These are phyloP conservation scores for Boletus vinaceobasis DNA, from an alignment of 768 basidiomycete species.

Conservation along the genomic window DNA sequence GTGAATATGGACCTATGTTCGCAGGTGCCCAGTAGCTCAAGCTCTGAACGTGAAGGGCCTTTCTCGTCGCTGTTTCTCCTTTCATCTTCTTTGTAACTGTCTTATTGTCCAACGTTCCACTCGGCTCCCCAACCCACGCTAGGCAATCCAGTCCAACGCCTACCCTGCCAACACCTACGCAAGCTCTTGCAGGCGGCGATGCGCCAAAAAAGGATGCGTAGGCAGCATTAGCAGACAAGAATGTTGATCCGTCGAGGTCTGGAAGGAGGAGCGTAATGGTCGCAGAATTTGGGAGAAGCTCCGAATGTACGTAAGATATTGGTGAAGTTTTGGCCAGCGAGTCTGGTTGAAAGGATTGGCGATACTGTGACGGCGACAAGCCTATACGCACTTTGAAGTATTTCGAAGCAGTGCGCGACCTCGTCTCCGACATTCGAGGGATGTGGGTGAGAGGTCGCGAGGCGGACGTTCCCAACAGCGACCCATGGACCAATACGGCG, in stretches of 20 bases:
- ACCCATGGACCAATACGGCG: slow-evolving; percentile 61
- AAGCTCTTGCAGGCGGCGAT: slow-evolving; percentile 93
- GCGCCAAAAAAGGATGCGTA: slow-evolving; percentile 84
- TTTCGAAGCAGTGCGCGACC: slow-evolving; percentile 62
- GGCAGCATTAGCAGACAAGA: slow-evolving; percentile 69
- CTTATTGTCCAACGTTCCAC: slow-evolving; percentile 12
- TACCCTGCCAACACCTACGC: slow-evolving; percentile 69
- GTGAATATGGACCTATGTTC: slow-evolving; percentile 98
- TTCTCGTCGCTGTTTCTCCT: slow-evolving; percentile 41
- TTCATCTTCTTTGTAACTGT: background rate
- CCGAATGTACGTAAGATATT: slow-evolving; percentile 20
- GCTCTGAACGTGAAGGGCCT: slow-evolving; percentile 89
- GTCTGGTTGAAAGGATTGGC: slow-evolving; percentile 35
- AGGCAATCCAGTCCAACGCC: slow-evolving; percentile 74
- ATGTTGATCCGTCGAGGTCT: slow-evolving; percentile 64
- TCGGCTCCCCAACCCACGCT: slow-evolving; percentile 46
- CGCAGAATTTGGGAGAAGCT: slow-evolving; percentile 27
- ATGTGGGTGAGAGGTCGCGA: slow-evolving; percentile 22
- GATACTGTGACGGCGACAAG: background rate
- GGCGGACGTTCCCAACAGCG: slow-evolving; percentile 54
- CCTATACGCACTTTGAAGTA: slow-evolving; percentile 51
- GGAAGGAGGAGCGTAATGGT: slow-evolving; percentile 83
- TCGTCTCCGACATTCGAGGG: slow-evolving; percentile 72
- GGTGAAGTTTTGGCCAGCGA: slow-evolving; percentile 48
- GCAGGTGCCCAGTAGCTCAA: slow-evolving; percentile 99